Evolutionary conservation across 2,329 filamentous ascomycete genomes (phyloP), one percentile per base, ranked within the genome.

Genomic region (Aspergillus fructus): DNA sequence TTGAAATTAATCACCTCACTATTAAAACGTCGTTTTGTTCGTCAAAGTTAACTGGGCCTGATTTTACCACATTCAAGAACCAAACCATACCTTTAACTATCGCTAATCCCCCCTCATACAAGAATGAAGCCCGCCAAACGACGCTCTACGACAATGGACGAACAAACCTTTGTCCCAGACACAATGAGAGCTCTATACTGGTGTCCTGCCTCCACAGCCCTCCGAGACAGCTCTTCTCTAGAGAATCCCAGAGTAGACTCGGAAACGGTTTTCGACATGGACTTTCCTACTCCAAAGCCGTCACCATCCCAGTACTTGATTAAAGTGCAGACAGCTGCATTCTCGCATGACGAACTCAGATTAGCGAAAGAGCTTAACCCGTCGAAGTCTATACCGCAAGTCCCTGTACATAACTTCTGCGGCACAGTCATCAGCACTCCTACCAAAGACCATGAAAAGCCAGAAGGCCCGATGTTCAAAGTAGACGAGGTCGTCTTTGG

Each of bases 391-490:
- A 65, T 69, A 12, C 66, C 70, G 1, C 67, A 72, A 8, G 74
- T 78, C 27, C 75, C 76, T 12, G 68, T 74, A 37, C 75, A 78
- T 57, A 76, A 74, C 55, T 64, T 78, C 45, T 74, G 74, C 53
- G 76, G 75, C 4, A 72, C 64, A 7, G 64, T 78, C 15, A 71
- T 75, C 41, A 67, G 64, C 52, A 76, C 72, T 0, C 73, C 74
- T 2, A 46, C 59, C 1, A 57, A 65, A 41, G 69, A 75, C 49
- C 62, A 72, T 33, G 61, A 64, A n/a, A 62, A 55, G n/a, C 56
- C 65, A 2, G 62, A 64, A 7, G 71, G 73, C 0, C 71, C 76
- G 0, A 69, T 65, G 34, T 78, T 75, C 62, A 73, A 73, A 59
- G 66, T 77, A 13, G 74, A 70, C 2, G 76, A 79, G 49, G 58